Evolutionary conservation across 164 flowering plant genomes (phyloP).

Genomic region (Sedum album): DNA sequence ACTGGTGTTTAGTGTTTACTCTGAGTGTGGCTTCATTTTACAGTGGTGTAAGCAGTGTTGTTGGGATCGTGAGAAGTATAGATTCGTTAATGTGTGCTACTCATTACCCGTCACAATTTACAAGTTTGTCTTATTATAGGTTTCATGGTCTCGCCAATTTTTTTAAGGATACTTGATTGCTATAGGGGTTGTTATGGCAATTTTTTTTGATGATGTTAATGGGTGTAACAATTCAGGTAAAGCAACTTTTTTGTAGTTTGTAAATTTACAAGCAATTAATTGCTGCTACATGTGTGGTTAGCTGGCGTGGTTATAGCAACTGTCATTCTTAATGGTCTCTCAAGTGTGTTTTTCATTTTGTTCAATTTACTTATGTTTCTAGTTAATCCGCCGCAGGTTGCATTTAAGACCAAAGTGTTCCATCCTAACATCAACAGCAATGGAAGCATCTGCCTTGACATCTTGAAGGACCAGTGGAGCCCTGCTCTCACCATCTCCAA

Average conservation of each 20-base stretch:
- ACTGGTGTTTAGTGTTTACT: background rate
- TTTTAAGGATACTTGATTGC: too few species aligned
- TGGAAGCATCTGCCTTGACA: constrained; percentile 44
- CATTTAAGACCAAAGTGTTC: constrained; percentile 46
- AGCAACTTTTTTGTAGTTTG: too few species aligned
- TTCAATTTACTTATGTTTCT: background rate
- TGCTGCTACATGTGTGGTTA: background rate
- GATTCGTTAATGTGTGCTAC: background rate
- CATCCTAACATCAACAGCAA: constrained; percentile 51
- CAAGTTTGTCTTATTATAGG: too few species aligned
- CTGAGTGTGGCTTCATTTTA: background rate
- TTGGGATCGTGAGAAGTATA: background rate
- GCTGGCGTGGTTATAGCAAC: background rate
- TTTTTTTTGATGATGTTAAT: too few species aligned
- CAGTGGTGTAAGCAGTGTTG: background rate
- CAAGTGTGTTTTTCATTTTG: background rate
- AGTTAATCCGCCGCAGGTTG: constrained; percentile 20
- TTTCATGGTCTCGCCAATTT: too few species aligned
- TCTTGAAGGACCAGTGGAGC: constrained; percentile 48
- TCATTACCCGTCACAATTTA: background rate
- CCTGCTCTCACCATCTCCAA: constrained; percentile 39
- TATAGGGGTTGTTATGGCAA: too few species aligned
- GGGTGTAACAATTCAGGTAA: too few species aligned
- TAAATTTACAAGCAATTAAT: too few species aligned
- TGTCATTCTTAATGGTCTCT: background rate